Base-by-base conservation (phyloP, 2,329 filamentous ascomycete genomes). In the Fusarium nodosum region DNA sequence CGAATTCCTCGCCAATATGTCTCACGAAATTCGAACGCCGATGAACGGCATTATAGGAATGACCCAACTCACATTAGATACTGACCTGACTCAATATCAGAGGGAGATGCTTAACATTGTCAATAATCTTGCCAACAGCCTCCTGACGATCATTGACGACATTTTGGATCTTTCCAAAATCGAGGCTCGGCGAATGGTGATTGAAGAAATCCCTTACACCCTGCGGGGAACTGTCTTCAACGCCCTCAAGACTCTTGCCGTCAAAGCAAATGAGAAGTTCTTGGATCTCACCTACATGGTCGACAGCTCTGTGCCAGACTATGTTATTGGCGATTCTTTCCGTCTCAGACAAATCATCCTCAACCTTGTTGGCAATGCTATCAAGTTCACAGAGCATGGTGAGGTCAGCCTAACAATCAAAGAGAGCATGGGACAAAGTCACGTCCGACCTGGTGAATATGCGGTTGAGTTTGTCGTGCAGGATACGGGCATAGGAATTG, bases 21-120 rank as follows among this genome's bases (percentile, higher is more conserved):
- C 93, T 46, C 95, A 98, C 86, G 95, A 98, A 81, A 98, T 98
- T 74, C 89, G 95, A 78, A 99, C 96, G 36, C 96, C 94, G 1
- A 97, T 97, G 87, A 97, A 97, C 82, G 94, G 94, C 74, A 97
- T 97, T 77, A 97, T 97, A 73, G 94, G 94, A 76, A 97, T 98
- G 95, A 97, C 94, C 4, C 94, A 97, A 79, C 85, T 99, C 58
- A 97, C 96, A 2, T 86, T 99, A 56, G 96, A 99, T 78, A 97
- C 95, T 39, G 91, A 98, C 77, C 85, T 99, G 61, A 97, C 94
- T 46, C 93, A 94, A 76, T 97, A 97, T 76, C 96, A 97, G 76
- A 90, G 96, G 73, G 96, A 99, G 82, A 98, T 98, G 95, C 84
- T 98, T 79, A 98, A 97, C 74, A 97, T 97, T 75, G 95, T 99